phyloP scores from a whole-genome alignment of 768 basidiomycete species.

The Melanogaster broomeanus region DNA sequence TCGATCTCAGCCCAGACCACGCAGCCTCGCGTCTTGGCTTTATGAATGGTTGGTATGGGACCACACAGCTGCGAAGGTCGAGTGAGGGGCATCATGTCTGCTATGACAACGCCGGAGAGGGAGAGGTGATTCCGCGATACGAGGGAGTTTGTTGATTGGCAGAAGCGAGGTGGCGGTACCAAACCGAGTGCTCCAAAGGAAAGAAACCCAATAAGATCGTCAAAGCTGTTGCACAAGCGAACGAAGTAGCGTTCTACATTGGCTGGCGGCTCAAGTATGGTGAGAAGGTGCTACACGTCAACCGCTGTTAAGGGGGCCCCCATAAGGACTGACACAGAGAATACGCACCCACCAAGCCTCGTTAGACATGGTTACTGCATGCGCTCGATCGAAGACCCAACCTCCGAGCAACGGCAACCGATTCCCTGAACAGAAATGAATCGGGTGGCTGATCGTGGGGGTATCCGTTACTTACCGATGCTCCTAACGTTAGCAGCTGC shows the following conservation, averaged over 20 bases:
- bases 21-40: slow-evolving; percentile 11
- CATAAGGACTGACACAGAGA: background rate
- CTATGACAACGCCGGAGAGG: slow-evolving; percentile 19
- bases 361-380: slow-evolving; percentile 22
- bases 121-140: slow-evolving; percentile 21
- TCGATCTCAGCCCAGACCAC: slow-evolving; percentile 28
- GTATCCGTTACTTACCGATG: slow-evolving; percentile 1
- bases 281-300: slow-evolving; percentile 5
- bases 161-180: slow-evolving; percentile 21
- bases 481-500: slow-evolving; percentile 9
- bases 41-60: slow-evolving; percentile 4
- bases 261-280: slow-evolving; percentile 5
- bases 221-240: slow-evolving; percentile 31
- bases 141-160: background rate
- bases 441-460: background rate
- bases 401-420: slow-evolving; percentile 30
- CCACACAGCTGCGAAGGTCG: background rate
- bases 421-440: slow-evolving; percentile 2
- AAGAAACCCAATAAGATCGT: slow-evolving; percentile 31
- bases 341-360: slow-evolving; percentile 35
- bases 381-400: slow-evolving; percentile 31
- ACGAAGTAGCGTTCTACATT: slow-evolving; percentile 32
- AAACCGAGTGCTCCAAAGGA: slow-evolving; percentile 23
- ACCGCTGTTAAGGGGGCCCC: background rate
- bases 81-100: slow-evolving; percentile 17